Evolutionary conservation across 2,329 filamentous ascomycete genomes (phyloP).

Genomic region (Pyricularia sp.): DNA sequence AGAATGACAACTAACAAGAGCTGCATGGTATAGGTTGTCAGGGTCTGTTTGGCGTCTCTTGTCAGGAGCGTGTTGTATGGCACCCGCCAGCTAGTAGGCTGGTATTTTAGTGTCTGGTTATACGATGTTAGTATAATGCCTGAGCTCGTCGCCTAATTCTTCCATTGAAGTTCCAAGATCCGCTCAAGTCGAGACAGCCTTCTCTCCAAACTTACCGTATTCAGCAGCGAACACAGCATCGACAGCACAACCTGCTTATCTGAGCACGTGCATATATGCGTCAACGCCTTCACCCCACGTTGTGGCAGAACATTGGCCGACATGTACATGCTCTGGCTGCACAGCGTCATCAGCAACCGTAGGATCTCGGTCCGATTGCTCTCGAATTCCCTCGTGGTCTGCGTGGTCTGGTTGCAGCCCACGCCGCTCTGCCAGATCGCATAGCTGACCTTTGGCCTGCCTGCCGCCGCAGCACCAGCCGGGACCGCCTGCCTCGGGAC

Average conservation of each 20-base stretch:
- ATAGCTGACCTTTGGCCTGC: slow-evolving; percentile 72
- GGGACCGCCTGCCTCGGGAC: slow-evolving; percentile 52
- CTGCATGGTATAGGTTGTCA: slow-evolving; percentile 87
- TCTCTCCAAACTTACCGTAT: slow-evolving; percentile 49
- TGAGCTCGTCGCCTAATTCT: background rate
- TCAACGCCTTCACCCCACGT: slow-evolving; percentile 70
- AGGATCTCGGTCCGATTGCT: slow-evolving; percentile 86
- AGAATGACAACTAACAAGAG: slow-evolving; percentile 74
- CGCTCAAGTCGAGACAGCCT: slow-evolving; percentile 20
- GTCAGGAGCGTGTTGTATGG: slow-evolving; percentile 89
- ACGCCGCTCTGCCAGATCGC: slow-evolving; percentile 98
- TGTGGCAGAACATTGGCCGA: slow-evolving; percentile 67
- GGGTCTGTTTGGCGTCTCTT: slow-evolving; percentile 76
- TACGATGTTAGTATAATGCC: slow-evolving; percentile 26
- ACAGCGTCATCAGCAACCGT: slow-evolving; percentile 70
- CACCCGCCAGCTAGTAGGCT: slow-evolving; percentile 83
- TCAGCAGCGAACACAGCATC: slow-evolving; percentile 80
- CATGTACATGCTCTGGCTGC: slow-evolving; percentile 90
- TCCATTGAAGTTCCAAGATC: background rate
- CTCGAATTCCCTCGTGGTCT: slow-evolving; percentile 83
- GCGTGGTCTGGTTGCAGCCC: slow-evolving; percentile 80
- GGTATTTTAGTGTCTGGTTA: slow-evolving; percentile 70
- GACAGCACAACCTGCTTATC: slow-evolving; percentile 90
- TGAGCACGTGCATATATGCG: slow-evolving; percentile 74
- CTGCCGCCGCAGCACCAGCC: slow-evolving; percentile 18